Base-by-base conservation (phyloP, 2,329 filamentous ascomycete species). In the Monosporascus sp. region DNA sequence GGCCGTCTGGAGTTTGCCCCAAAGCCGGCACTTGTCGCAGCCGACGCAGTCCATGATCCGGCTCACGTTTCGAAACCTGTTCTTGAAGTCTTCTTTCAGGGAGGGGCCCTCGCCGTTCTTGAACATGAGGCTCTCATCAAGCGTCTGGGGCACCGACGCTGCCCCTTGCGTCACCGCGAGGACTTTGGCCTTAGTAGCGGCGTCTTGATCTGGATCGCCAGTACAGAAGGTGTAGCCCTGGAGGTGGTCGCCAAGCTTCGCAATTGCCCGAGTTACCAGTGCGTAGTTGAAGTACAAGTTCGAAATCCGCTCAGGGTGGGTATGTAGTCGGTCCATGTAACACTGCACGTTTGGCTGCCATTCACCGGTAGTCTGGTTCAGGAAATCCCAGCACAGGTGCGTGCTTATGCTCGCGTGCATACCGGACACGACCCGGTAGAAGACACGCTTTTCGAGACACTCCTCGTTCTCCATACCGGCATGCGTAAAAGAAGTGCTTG, bases 251-350 rank as follows among this genome's bases (percentile, higher is more conserved):
- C 88, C 89, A 8, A 97, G 81, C 73, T 99, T 99, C 50, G 90
- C 88, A 41, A 97, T 82, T 14, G 94, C 94, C 48, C 94, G 88
- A 25, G 93, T 88, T 41, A 99, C 80, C n/a, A 99, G 81, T 1
- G 94, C 94, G 67, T 96, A 99, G 81, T 99, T 97, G 77, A 99
- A 99, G 76, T 99, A 99, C 48, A 99, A 80, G 71, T 99, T 99
- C 61, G 92, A 94, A 65, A 99, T 89, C 55, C 93, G 88, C 61
- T 99, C 94, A 0, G 93, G 90, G 68, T 89, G 84, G 22, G 80
- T 77, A 70, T 96, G 89, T 17, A 99, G 81, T n/a, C 94, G 85
- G 37, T 85, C 76, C 66, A 89, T 84, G 78, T 96, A 99, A 77
- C 94, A 99, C 58, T 85, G 77, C 51, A 96, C 70, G 65, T 99